Evolutionary conservation across 1,284 basidiomycete species (phyloP), one percentile per base, ranked within the genome.

Genomic region (Tylopilus sp.): DNA sequence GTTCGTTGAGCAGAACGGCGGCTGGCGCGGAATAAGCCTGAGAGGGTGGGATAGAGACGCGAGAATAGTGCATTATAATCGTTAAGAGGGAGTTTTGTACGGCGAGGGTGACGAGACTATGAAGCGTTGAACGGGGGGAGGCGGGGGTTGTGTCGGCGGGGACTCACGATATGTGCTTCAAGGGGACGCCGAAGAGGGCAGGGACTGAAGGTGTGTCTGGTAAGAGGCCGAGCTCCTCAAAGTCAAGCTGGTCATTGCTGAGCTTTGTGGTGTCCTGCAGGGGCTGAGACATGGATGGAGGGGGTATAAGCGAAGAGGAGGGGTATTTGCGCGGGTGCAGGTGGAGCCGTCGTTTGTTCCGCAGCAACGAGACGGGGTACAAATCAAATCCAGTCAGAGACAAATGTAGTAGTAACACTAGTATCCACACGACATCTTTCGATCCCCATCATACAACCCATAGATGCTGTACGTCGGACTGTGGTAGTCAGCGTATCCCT

Each of bases 21-120:
- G 92, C 84, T 13, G 92, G 91, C 26, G 93, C 89, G 36, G 91
- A 94, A 71, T 97, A 98, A 3, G 84, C 75, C 48, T 78, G 76
- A 51, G 84, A 82, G 0, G 88, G 82, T 3, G 89, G 77, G 11
- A 84, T 82, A 7, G 86, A 86, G 48, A 94, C 89, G 55, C 92
- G 86, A 39, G 92, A 95, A 70, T 94, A 92, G 74, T 95, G 91
- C 89, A 97, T 93, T 66, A 97, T 87, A 65, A 97, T 83, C 36
- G 92, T 88, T 52, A 97, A 69, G 49, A 84, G 74, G 13, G 91
- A 92, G 72, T 97, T 98, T 74, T 98, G 94, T 46, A 96, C 78
- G 41, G 95, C 93, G 65, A 98, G 79, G 15, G 91, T 94, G 60
- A 95, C 78, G 52, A 97, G 81, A 40, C 92, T 94, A 15, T 11